Percentiles rank a stretch among this genome's conserved stretches.
phyloP scores from a whole-genome alignment of 306 rosid genomes.

The Fragaria ananassa region DNA sequence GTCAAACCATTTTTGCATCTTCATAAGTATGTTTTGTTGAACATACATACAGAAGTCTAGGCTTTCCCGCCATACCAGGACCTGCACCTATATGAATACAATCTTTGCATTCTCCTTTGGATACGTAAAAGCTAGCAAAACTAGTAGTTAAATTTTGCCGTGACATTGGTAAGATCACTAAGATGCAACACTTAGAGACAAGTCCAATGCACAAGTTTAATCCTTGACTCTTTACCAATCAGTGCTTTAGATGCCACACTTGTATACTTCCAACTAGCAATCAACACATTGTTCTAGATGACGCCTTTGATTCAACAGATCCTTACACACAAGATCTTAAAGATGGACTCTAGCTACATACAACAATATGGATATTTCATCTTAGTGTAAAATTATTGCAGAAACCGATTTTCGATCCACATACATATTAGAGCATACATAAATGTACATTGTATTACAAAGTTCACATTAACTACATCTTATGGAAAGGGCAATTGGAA shows the following conservation, averaged over 20 bases:
- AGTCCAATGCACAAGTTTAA: not conserved
- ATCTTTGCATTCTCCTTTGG: too few species aligned
- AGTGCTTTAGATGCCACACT: not conserved
- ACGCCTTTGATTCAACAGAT: not conserved
- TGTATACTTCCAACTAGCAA: not conserved
- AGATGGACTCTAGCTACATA: not conserved
- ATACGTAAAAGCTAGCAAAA: too few species aligned
- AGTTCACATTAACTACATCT: slow-evolving; percentile 31
- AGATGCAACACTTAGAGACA: not conserved
- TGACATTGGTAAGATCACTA: too few species aligned
- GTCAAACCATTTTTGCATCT: too few species aligned
- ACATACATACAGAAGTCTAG: too few species aligned
- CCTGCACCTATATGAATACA: too few species aligned
- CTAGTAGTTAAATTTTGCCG: too few species aligned
- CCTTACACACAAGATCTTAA: not conserved
- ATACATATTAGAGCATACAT: slow-evolving; percentile 36
- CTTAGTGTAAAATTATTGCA: slow-evolving; percentile 28
- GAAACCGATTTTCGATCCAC: slow-evolving; percentile 36
- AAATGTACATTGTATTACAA: slow-evolving; percentile 36
- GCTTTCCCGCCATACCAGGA: too few species aligned
- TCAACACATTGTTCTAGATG: not conserved
- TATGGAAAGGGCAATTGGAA: slow-evolving; percentile 13
- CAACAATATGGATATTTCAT: not conserved
- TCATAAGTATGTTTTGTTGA: too few species aligned
- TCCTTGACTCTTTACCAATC: not conserved